A percentile compares a stretch with the other conserved stretches of the same genome.
These are phyloP conservation scores for Psilocybe cubensis DNA, from an alignment of 768 basidiomycete genomes.

Conservation along the genomic window DNA sequence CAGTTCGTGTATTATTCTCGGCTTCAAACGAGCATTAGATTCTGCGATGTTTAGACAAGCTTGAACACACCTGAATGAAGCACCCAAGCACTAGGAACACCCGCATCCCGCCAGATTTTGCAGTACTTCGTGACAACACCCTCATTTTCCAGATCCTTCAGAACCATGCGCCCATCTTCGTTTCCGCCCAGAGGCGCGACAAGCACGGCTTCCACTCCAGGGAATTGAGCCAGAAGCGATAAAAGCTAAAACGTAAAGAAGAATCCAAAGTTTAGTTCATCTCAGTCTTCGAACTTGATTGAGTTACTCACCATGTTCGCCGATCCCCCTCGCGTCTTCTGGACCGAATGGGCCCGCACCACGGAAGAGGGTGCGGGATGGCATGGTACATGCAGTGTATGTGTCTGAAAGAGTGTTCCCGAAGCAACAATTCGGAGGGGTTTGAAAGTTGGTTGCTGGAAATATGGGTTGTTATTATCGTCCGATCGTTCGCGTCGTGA, in stretches of 20 bases:
- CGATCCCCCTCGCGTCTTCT: constrained; percentile 70
- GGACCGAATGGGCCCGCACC: constrained; percentile 73
- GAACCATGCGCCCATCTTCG: constrained; percentile 65
- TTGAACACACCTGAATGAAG: constrained; percentile 62
- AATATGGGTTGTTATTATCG: constrained; percentile 25
- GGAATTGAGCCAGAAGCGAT: constrained; percentile 73
- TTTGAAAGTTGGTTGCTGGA: constrained; percentile 29
- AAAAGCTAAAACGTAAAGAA: constrained; percentile 47
- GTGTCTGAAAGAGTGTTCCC: constrained; percentile 80
- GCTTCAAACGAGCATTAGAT: constrained; percentile 33
- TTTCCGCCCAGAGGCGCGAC: constrained; percentile 77
- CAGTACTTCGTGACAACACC: constrained; percentile 75
- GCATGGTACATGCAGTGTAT: constrained; percentile 64
- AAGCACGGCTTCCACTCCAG: constrained; percentile 64
- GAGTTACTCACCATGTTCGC: constrained; percentile 53
- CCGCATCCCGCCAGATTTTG: constrained; percentile 71
- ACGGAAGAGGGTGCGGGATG: constrained; percentile 62
- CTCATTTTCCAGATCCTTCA: constrained; percentile 65
- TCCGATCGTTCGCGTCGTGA: constrained; percentile 48
- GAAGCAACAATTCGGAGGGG: constrained; percentile 78
- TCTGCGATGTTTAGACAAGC: neutral
- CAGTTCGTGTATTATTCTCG: constrained; percentile 63
- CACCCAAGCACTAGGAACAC: constrained; percentile 84
- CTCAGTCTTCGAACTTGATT: neutral
- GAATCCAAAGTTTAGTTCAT: neutral